Evolutionary conservation across 2,329 filamentous ascomycete genomes (phyloP), one percentile per base, ranked within the genome.

Genomic region (Monosporascus sp.): DNA sequence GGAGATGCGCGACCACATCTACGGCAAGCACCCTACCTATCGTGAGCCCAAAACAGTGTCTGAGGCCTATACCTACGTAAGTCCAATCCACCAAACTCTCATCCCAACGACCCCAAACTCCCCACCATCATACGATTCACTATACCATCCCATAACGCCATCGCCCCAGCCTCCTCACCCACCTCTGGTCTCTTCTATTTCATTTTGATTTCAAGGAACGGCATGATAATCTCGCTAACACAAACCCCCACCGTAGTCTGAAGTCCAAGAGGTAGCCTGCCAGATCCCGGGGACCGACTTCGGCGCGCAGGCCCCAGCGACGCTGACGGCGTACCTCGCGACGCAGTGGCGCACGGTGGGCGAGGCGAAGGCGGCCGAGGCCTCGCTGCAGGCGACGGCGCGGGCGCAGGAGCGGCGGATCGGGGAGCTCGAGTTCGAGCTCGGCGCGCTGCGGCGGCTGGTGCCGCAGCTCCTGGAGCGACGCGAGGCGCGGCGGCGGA

Each of bases 61-160:
- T 1, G 49, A 59, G 2, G 62, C 52, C 49, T 56, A 19, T 22
- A 40, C 9, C 63, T 65, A 63, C 57, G 64, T 57, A 49, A 43
- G 19, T 35, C 26, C 16, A n/a, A 24, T 26, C 35, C 31, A 37
- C 35, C 22, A 26, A 22, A n/a, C 16, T 48, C 17, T 49, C 44
- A 22, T 17, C 9, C 37, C 11, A 35, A 35, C 31, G 11, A 35
- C 31, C 31, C 31, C 3, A 35, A 35, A 14, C 9, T 31, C 31
- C 31, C 31, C 5, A 14, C 31, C 31, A 14, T 35, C 31, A 35
- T 35, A 35, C 31, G 4, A 35, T 35, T 35, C 31, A 35, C 31
- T 14, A 14, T 14, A 5, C 5, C 31, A 14, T 35, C 9, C 31
- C 11, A 5, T 35, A 35, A 14, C 5, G 31, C 31, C 31, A 35